A percentile compares a stretch with the other conserved stretches of the same genome.
Conservation (phyloP, 2,329 filamentous ascomycete genomes). For the Hypoxylon sp. region DNA sequence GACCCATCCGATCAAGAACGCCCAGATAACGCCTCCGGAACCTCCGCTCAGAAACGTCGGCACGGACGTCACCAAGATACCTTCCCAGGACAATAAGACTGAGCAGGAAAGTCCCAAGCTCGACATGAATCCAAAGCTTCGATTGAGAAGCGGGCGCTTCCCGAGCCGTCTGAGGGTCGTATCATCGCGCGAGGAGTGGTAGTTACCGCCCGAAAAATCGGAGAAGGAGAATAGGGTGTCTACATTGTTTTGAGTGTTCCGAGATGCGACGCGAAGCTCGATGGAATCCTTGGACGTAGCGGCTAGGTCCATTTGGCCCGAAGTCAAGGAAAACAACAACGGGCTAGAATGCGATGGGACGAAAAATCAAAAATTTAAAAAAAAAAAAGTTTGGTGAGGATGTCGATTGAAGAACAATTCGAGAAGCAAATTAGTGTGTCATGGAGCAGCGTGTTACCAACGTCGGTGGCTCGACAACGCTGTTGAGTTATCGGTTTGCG, state of each 20-base stretch:
- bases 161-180: constrained; percentile 34
- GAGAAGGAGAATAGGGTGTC: constrained; percentile 12
- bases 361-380: not conserved
- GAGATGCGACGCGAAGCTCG: constrained; percentile 27
- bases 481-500: constrained; percentile 2
- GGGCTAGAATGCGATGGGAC: not conserved
- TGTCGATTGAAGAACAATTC: constrained; percentile 10
- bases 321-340: not conserved
- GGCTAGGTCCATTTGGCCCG: constrained; percentile 18
- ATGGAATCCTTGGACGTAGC: constrained; percentile 24
- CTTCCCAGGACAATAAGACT: constrained; percentile 62
- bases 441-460: constrained; percentile 19
- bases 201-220: constrained; percentile 19
- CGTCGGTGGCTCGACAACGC: constrained; percentile 1
- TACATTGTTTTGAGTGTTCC: not conserved
- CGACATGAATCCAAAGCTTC: constrained; percentile 47
- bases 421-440: constrained; percentile 23
- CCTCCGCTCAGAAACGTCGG: constrained; percentile 65
- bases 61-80: constrained; percentile 58
- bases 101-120: constrained; percentile 45
- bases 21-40: constrained; percentile 67
- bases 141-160: constrained; percentile 40
- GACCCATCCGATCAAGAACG: constrained; percentile 64
- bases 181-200: constrained; percentile 19
- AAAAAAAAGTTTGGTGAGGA: not conserved